Base-by-base conservation (phyloP, 164 flowering plant genomes). In the Cinnamomum micranthum region DNA sequence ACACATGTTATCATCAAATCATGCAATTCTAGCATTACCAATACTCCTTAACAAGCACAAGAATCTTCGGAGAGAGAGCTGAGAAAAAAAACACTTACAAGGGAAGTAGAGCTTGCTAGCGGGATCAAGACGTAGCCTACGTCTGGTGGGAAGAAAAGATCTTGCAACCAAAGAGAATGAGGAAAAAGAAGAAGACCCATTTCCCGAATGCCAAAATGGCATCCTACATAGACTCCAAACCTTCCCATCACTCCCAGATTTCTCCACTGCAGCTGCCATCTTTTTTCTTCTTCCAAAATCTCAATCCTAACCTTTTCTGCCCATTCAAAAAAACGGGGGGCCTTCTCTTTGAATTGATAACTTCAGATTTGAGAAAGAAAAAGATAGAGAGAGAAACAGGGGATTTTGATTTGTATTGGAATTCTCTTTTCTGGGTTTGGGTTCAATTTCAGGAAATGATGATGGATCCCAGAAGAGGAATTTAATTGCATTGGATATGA, bases 41-140 rank as follows among this genome's bases (percentile, higher is more conserved):
- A 41, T 41, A 41, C 11, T 19, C 60, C 60, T 55, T 9, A 41
- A 17, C 20, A 55, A 19, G 60, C 5, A 55, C 17, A 55, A 55
- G 60, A 55, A 9, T 9, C 47, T 41, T 41, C 47, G 9, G 2
- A 41, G 47, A 41, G 11, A 66, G 35, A 31, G 27, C 1, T 24
- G 7, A 13, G 17, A 67, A 67, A 4, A 25, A 5, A 66, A 27
- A 13, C 24, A 58, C 66, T 41, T 9, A 41, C 47, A 91, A 3
- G 98, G 97, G 78, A 94, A 94, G 79, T 91, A 94, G 68, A 94
- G 91, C 80, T 94, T 94, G 69, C 70, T 83, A 0, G 92, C 31
- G 6, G 97, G 98, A 87, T 94, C 98, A 20, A 94, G 96, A 72
- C 93, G 87, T 62, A 94, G 89, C 2, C 96, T 81, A 47, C 96